phyloP scores from a whole-genome alignment of 2,329 filamentous ascomycete species.

The Botrytis galanthina region DNA sequence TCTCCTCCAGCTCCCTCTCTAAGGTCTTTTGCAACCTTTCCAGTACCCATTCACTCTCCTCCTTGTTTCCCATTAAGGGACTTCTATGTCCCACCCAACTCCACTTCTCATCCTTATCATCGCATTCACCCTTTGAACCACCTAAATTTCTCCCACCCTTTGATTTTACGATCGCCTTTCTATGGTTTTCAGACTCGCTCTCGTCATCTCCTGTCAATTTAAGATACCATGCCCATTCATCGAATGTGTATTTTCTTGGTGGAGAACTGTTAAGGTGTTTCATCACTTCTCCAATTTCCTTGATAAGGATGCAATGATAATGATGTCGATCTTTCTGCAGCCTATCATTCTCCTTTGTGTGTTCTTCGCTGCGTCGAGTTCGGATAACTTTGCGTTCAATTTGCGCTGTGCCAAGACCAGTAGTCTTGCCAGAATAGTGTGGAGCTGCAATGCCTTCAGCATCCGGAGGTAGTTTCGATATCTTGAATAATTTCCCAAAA shows the following conservation, averaged over 20 bases:
- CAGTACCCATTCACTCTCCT: constrained; percentile 72
- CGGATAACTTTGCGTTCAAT: constrained; percentile 27
- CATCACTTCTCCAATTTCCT: constrained; percentile 66
- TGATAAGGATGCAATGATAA: constrained; percentile 65
- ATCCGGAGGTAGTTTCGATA: constrained; percentile 44
- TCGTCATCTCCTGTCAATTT: constrained; percentile 71
- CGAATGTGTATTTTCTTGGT: constrained; percentile 68
- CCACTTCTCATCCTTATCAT: constrained; percentile 49
- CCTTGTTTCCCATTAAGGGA: constrained; percentile 66
- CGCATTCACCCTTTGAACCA: constrained; percentile 30
- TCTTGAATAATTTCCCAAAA: constrained; percentile 45
- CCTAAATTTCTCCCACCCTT: constrained; percentile 21
- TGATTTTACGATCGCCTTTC: constrained; percentile 36
- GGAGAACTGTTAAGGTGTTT: constrained; percentile 58
- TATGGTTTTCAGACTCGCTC: constrained; percentile 49
- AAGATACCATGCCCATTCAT: constrained; percentile 85
- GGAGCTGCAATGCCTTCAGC: constrained; percentile 41
- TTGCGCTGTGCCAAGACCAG: constrained; percentile 20
- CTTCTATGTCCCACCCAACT: constrained; percentile 71
- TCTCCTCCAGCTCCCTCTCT: constrained; percentile 38
- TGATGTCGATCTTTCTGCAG: constrained; percentile 40
- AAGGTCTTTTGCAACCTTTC: constrained; percentile 60
- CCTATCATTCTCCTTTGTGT: constrained; percentile 26
- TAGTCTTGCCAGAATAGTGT: constrained; percentile 25
- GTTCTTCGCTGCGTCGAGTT: constrained; percentile 16